Evolutionary conservation across 805 yeast species (phyloP).

Genomic region (Sugiyamaella valdiviana): DNA sequence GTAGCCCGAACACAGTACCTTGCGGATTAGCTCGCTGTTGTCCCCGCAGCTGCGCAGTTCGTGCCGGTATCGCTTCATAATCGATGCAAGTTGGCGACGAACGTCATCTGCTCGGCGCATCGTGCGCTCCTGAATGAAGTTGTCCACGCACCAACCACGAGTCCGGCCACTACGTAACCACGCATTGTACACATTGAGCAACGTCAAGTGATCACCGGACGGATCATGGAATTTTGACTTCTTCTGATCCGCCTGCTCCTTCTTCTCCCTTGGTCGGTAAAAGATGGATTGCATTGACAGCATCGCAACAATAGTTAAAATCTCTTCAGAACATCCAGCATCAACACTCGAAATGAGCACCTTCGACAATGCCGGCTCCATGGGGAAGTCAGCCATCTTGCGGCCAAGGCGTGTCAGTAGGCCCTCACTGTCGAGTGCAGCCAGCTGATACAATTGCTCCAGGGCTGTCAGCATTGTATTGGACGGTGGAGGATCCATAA

Average conservation of each 20-base stretch:
- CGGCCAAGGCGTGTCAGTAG: conserved; percentile 69
- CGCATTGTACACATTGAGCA: conserved; percentile 67
- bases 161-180: conserved; percentile 69
- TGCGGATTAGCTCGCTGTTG: conserved; percentile 37
- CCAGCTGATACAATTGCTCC: conserved; percentile 76
- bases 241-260: conserved; percentile 58
- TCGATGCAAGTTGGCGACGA: conserved; percentile 58
- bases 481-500: conserved; percentile 83
- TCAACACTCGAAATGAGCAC: conserved; percentile 58
- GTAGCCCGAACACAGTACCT: conserved; percentile 59
- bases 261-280: conserved; percentile 57
- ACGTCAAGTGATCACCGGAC: conserved; percentile 74
- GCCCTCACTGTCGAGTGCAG: conserved; percentile 80
- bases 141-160: conserved; percentile 77
- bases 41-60: conserved; percentile 31
- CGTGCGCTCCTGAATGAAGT: conserved; percentile 70
- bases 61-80: conserved; percentile 32
- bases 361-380: conserved; percentile 85
- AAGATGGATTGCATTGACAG: conserved; percentile 71
- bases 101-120: conserved; percentile 63
- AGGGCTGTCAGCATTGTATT: conserved; percentile 67
- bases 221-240: conserved; percentile 47
- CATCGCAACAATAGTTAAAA: conserved; percentile 75
- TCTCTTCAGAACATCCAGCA: conserved; percentile 57
- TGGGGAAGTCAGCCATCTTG: conserved; percentile 86